Evolutionary conservation across 495 filamentous ascomycete species (phyloP).

Genomic region (Neurospora intermedia): DNA sequence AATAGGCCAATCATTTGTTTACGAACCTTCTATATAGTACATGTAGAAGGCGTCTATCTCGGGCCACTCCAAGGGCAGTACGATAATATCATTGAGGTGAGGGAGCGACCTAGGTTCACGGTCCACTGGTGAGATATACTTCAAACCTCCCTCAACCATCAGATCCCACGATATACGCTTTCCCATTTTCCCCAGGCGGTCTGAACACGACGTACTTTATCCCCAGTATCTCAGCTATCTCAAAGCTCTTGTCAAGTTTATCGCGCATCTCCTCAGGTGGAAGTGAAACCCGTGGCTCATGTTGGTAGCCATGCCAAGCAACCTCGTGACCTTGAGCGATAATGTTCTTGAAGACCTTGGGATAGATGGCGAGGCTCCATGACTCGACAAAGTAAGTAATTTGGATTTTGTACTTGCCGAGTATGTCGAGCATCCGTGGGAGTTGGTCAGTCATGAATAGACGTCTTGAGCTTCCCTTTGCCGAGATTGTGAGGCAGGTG

Average conservation of each 20-base stretch:
- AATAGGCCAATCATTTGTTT: slow-evolving; percentile 4
- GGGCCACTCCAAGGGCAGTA: slow-evolving; percentile 25
- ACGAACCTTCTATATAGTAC: slow-evolving; percentile 17
- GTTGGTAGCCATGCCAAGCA: slow-evolving; percentile 27
- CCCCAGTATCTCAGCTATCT: slow-evolving; percentile 1
- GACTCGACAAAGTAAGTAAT: slow-evolving; percentile 27
- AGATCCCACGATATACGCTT: slow-evolving; percentile 14
- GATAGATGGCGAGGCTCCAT: slow-evolving; percentile 25
- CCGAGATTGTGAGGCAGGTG: slow-evolving; percentile 27
- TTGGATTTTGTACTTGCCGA: slow-evolving; percentile 13
- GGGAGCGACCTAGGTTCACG: background rate
- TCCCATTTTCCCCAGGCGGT: slow-evolving; percentile 22
- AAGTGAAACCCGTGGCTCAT: slow-evolving; percentile 19
- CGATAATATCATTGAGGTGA: slow-evolving; percentile 10
- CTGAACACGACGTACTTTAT: slow-evolving; percentile 21
- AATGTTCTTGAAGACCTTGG: slow-evolving; percentile 9
- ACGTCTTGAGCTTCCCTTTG: slow-evolving; percentile 25
- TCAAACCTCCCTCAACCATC: slow-evolving; percentile 9
- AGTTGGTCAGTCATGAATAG: slow-evolving; percentile 15
- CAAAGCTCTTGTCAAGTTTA: slow-evolving; percentile 18
- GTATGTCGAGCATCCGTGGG: slow-evolving; percentile 23
- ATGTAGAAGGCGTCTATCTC: slow-evolving; percentile 28
- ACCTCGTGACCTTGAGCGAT: slow-evolving; percentile 17
- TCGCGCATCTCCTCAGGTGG: slow-evolving; percentile 5
- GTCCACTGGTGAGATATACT: slow-evolving; percentile 19